Conservation (phyloP, 2,329 filamentous ascomycete genomes). For the Paecilomyces dactylethromorphus region DNA sequence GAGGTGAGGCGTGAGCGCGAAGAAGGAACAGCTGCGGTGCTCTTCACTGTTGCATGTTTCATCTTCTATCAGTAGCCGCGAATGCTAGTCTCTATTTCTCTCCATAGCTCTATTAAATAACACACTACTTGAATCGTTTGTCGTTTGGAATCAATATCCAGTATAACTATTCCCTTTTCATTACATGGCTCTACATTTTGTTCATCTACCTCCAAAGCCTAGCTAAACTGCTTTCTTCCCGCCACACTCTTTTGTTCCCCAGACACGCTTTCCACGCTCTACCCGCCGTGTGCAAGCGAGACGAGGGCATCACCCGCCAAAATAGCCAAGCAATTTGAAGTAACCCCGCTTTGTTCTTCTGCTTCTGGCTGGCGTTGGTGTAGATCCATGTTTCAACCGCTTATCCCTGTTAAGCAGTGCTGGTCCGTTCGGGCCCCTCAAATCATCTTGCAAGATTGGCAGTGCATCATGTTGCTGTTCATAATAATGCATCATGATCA, state of each 20-base stretch:
- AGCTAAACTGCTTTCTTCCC: not conserved
- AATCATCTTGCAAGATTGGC: not conserved
- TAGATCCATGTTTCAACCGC: not conserved
- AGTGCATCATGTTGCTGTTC: not conserved
- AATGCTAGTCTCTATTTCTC: not conserved
- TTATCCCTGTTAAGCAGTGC: not conserved
- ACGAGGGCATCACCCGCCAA: not conserved
- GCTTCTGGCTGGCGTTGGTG: not conserved
- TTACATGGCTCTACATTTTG: not conserved
- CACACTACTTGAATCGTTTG: no score
- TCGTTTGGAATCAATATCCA: not conserved
- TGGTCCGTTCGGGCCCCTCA: not conserved
- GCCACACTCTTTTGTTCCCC: not conserved
- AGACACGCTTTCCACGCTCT: not conserved
- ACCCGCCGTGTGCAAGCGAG: not conserved
- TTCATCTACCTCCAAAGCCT: not conserved
- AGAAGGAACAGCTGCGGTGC: not conserved
- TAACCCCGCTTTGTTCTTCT: not conserved
- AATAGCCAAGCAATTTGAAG: not conserved
- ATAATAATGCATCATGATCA: not conserved
- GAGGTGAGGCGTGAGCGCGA: slow-evolving; percentile 6
- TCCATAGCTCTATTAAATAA: no score
- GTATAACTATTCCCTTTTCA: not conserved
- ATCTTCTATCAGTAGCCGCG: not conserved
- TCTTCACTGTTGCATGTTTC: not conserved